These are phyloP conservation scores for Naganishia cerealis DNA, from an alignment of 1,284 basidiomycete genomes.

Conservation along the genomic window DNA sequence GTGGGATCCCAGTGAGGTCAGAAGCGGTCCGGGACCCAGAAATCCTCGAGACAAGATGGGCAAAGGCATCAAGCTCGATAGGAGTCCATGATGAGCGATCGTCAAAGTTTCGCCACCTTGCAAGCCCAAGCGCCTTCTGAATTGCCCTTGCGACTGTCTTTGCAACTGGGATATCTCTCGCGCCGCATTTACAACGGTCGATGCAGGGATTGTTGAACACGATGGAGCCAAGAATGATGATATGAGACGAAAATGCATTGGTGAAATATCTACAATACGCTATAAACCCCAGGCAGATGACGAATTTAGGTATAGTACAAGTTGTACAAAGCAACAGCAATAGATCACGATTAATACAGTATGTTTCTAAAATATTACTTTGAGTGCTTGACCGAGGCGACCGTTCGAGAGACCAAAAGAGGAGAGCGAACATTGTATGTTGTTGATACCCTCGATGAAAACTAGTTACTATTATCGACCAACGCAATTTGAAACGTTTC, in stretches of 20 bases:
- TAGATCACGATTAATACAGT: background rate
- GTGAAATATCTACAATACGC: slow-evolving; percentile 4
- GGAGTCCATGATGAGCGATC: background rate
- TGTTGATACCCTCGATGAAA: background rate
- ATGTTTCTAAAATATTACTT: background rate
- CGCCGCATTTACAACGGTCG: too few species aligned
- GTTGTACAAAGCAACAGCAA: background rate
- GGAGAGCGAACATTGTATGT: background rate
- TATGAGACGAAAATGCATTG: slow-evolving; percentile 3
- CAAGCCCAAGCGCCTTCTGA: background rate
- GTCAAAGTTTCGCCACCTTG: background rate
- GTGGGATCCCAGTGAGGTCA: too few species aligned
- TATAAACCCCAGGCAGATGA: background rate
- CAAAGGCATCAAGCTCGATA: too few species aligned
- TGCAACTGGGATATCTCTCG: too few species aligned
- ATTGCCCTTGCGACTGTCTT: background rate
- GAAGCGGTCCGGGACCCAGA: too few species aligned
- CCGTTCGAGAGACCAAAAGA: background rate
- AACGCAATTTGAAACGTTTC: background rate
- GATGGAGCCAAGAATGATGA: background rate
- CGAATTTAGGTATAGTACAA: slow-evolving; percentile 18
- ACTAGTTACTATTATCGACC: background rate
- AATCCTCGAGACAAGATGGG: too few species aligned
- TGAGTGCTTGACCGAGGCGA: background rate
- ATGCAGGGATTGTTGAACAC: background rate